Evolutionary conservation across 768 basidiomycete genomes (phyloP).

Genomic region (Leccinum boreale): DNA sequence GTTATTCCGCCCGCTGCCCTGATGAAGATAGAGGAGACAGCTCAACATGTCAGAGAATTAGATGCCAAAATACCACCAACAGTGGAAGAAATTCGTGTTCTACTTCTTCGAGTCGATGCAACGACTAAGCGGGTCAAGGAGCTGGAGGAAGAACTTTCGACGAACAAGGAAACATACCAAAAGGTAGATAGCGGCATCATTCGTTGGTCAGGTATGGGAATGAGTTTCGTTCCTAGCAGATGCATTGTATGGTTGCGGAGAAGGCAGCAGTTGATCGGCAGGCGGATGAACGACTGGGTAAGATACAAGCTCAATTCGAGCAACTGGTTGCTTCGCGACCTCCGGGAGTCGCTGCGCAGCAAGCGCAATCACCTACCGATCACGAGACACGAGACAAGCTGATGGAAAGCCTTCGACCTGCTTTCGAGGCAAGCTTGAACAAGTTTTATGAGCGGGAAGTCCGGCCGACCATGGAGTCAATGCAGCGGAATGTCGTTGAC

Average conservation of each 20-base stretch:
- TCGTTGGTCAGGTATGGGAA: background rate
- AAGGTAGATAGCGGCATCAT: conserved; percentile 13
- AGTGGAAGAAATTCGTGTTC: conserved; percentile 24
- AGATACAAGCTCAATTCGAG: conserved; percentile 18
- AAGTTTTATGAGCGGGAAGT: conserved; percentile 24
- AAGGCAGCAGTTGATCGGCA: conserved; percentile 11
- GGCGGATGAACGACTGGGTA: conserved; percentile 13
- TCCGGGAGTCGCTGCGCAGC: background rate
- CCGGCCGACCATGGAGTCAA: conserved; percentile 14
- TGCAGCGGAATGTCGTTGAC: conserved; percentile 8
- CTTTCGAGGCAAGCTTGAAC: conserved; percentile 16
- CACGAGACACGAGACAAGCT: conserved; percentile 8
- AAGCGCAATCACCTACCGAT: background rate
- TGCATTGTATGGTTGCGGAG: conserved; percentile 14
- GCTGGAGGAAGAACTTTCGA: conserved; percentile 22
- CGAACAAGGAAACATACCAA: conserved; percentile 11
- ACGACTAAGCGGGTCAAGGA: conserved; percentile 17
- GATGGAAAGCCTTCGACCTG: conserved; percentile 19
- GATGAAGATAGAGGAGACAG: conserved; percentile 17
- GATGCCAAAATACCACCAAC: conserved; percentile 22
- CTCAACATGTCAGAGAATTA: conserved; percentile 16
- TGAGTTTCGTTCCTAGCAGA: conserved; percentile 14
- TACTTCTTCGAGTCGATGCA: conserved; percentile 24
- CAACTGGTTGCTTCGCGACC: conserved; percentile 10
- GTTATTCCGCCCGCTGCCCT: conserved; percentile 17